Evolutionary conservation across 768 basidiomycete genomes (phyloP), one percentile per base, ranked within the genome.

Genomic region (Termitomyces sp.): DNA sequence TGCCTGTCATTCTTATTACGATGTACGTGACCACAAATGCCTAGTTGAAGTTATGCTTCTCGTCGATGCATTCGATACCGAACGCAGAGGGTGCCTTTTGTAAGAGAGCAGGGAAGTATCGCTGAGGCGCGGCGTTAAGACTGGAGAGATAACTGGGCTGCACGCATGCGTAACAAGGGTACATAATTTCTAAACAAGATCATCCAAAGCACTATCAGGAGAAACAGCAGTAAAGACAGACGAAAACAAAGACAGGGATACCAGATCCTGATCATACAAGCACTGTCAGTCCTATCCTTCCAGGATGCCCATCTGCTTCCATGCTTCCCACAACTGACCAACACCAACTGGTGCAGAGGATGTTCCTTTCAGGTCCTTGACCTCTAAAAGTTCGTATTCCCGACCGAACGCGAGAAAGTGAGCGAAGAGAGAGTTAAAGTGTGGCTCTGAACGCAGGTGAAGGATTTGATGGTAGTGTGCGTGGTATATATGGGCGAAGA

Each of bases 401-500:
- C 87, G 83, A 2, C 97, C 97, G 66, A 98, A 98, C 0, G 96
- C 90, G 32, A 99, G 78, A 75, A 97, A 98, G 72, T 99, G 97
- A 0, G 97, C 97, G 69, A 99, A 99, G 35, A 99, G 83, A 5
- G 94, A 96, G 71, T 96, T 96, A 74, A 96, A 95, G 69, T 97
- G 95, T 0, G 91, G 91, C 70, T 98, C 97, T 14, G 90, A 86
- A 53, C 92, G 91, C 34, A 99, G 83, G 68, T 99, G 97, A 32
- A 99, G 83, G 65, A 98, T 88, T 64, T 89, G 86, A 11, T 80
- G 76, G 70, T 94, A 99, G 67, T 99, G 97, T 8, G 92, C 88
- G 69, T 99, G 91, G 73, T 98, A 99, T 67, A 98, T 86, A 73
- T 99, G 97, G 3, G 97, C 96, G 69, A 98, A 98, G 54, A 98